These are phyloP conservation scores for Hypoxylon fragiforme DNA, from an alignment of 495 filamentous ascomycete species.

Conservation along the genomic window DNA sequence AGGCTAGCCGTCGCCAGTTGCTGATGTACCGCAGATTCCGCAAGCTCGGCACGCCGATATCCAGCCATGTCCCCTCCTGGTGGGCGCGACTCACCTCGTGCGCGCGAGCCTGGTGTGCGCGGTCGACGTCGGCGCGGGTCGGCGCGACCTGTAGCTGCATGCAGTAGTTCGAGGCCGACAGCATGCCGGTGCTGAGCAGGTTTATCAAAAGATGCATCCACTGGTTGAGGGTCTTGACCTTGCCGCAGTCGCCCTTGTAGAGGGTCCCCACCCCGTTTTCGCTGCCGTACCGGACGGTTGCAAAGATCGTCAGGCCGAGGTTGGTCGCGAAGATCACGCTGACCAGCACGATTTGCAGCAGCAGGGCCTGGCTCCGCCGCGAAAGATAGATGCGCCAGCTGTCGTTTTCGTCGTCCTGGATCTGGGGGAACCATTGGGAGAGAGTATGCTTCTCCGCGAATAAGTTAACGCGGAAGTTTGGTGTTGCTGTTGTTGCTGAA, in stretches of 20 bases:
- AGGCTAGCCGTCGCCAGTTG: conserved; percentile 33
- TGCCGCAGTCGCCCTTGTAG: conserved; percentile 34
- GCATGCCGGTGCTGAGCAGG: conserved; percentile 40
- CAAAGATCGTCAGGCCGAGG: conserved; percentile 24
- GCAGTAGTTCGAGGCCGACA: conserved; percentile 46
- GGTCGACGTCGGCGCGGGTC: conserved; percentile 43
- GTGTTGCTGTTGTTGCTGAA: too few relatives aligned
- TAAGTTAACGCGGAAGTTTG: too few relatives aligned
- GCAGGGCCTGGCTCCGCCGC: conserved; percentile 16
- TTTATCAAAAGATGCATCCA: conserved; percentile 34
- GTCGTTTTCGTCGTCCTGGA: conserved; percentile 19
- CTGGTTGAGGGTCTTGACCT: conserved; percentile 21
- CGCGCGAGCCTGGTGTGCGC: conserved; percentile 43
- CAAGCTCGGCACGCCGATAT: conserved; percentile 47
- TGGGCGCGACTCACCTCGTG: too few relatives aligned
- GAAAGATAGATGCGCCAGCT: conserved; percentile 18
- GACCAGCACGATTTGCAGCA: conserved; percentile 24
- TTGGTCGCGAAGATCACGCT: conserved; percentile 22
- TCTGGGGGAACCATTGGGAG: conserved; percentile 31
- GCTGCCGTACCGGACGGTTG: conserved; percentile 10
- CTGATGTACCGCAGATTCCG: conserved; percentile 39
- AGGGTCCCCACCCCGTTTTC: conserved; percentile 29
- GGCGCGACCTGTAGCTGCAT: conserved; percentile 47
- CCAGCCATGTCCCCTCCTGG: conserved; percentile 40
- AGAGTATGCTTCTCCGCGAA: conserved; percentile 22